Base-by-base conservation (phyloP, 2,329 filamentous ascomycete genomes). In the Scedosporium dehoogii region DNA sequence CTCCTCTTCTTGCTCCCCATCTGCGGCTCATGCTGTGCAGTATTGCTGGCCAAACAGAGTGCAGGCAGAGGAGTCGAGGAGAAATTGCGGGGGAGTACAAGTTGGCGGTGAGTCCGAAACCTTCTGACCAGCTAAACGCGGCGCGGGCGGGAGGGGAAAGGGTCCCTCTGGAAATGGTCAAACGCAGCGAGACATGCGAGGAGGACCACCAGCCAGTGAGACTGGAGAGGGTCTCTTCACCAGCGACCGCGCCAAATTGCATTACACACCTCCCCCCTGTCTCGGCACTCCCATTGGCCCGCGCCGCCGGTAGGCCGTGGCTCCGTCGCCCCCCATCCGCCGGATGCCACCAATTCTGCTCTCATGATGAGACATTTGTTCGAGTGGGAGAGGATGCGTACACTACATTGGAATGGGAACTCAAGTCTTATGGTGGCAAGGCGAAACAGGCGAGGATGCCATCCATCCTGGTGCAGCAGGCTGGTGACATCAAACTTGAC, bases 321-420 rank as follows among this genome's bases (percentile, higher is more conserved):
- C 33, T 38, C 33, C 33, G 33, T 38, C 33, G 1, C 9, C 33
- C 33, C 33, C 33, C 33, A 55, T 55, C 51, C 23, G 51, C 51
- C 7, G 23, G 5, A 18, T 27, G 21, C 12, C 18, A 55, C 51
- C 51, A 23, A 23, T 18, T 12, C 21, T 23, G 51, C 51, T 18
- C 21, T 55, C 51, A 23, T 55, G 51, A 25, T 62, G 60, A 62
- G 51, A 41, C 59, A 38, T 46, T 51, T 55, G 51, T 27, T 27
- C 18, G 18, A 55, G 51, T 48, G 44, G 44, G 16, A 48, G 18
- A 48, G 44, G n/a, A n/a, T n/a, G n/a, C n/a, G n/a, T n/a, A n/a
- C n/a, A n/a, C 1, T 21, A 48, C 44, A 48, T 21, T 48, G n/a
- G 3, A 48, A 5, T 21, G 12, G 14, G n/a, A 4, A 46, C n/a